Percentiles rank a stretch among this genome's conserved stretches.
These are phyloP conservation scores for Skeletonema potamos DNA, from an alignment of 108 stramenopile species.

Conservation along the genomic window DNA sequence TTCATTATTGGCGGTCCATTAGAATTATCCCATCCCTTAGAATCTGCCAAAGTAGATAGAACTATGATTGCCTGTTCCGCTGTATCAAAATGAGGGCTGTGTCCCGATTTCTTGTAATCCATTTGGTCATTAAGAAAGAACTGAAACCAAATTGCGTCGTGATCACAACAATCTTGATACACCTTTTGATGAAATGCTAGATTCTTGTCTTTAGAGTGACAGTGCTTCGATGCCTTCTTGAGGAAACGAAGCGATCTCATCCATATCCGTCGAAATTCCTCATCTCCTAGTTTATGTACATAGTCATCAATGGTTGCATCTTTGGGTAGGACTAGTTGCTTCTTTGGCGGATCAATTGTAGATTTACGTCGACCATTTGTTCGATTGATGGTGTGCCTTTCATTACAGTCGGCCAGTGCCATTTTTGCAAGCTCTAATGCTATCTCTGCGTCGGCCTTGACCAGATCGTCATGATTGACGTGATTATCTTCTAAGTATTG, in stretches of 20 bases:
- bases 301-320: background rate
- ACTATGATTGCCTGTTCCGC: slow-evolving; percentile 4
- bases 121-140: slow-evolving; percentile 6
- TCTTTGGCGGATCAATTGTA: background rate
- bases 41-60: slow-evolving; percentile 6
- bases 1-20: slow-evolving; percentile 1
- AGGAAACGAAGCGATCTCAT: slow-evolving; percentile 9
- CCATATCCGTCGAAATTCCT: slow-evolving; percentile 6
- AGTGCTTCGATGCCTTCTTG: slow-evolving; percentile 5
- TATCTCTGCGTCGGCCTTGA: background rate
- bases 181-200: slow-evolving; percentile 10
- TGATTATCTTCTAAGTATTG: background rate
- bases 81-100: slow-evolving; percentile 2
- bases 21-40: background rate
- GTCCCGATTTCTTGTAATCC: slow-evolving; percentile 3
- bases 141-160: background rate
- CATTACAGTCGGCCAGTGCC: background rate
- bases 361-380: background rate
- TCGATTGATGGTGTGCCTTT: background rate
- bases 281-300: slow-evolving; percentile 1
- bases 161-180: background rate
- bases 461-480: background rate
- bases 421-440: background rate
- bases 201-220: background rate
- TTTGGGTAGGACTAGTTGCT: background rate